Base-by-base conservation (phyloP, 441 rosid species). In the Gossypium davidsonii region DNA sequence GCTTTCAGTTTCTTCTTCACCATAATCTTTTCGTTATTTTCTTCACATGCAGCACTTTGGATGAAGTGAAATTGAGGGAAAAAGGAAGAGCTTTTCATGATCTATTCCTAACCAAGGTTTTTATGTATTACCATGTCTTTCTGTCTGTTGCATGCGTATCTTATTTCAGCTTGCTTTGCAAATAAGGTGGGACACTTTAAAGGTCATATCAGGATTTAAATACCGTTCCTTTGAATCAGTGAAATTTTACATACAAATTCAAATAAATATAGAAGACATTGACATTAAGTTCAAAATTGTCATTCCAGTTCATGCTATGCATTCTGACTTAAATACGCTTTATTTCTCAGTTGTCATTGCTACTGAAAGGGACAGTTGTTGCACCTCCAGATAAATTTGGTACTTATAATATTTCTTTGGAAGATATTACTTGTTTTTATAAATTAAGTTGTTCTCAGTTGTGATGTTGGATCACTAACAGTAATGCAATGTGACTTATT, bases 381-480 rank as follows among this genome's bases (percentile, higher is more conserved):
- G 97, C 98, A 28, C 97, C 98, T 87, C 97, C 97, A 1, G 98
- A 94, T 83, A 94, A 92, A 83, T 94, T 90, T 86, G 98, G 98
- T 94, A 88, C 64, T 37, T 65, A 20, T 34, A 64, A 55, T 44
- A 12, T 55, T 60, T 67, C 23, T 14, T 15, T 52, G 55, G 31
- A 61, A 42, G 48, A 31, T 49, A 6, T 39, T 51, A 20, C 21
- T 55, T 31, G n/a, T 25, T 59, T 48, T 48, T 55, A n/a, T 42
- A 57, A 18, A 42, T 51, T 46, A 31, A 26, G 57, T 48, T 26
- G 10, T 25, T 53, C 42, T 17, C 2, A 25, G 23, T 53, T 26
- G 61, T 10, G 61, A n/a, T 31, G 77, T 18, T 51, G 49, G 10
- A 48, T 15, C 25, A 18, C 28, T 31, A 58, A 52, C 55, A 44